Evolutionary conservation across 148 eudicot genomes (phyloP).

Genomic region (Silene latifolia): DNA sequence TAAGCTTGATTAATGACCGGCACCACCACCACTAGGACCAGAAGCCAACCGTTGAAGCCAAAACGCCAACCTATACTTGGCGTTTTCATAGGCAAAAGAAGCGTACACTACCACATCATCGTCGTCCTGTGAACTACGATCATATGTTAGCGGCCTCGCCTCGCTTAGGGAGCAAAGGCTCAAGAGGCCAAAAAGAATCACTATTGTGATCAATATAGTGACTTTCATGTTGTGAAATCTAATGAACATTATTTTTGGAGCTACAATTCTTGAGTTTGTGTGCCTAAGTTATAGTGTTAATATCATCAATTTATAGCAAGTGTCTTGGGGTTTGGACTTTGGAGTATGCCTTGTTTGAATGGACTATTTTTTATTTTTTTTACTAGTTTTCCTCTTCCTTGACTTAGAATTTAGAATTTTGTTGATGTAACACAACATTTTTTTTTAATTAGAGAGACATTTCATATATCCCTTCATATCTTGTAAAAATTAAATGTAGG

Average conservation of each 20-base stretch:
- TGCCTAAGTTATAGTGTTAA: neutral
- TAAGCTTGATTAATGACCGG: neutral
- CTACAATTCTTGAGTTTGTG: neutral
- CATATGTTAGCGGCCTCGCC: slow-evolving; percentile 13
- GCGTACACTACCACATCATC: neutral
- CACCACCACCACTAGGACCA: slow-evolving; percentile 26
- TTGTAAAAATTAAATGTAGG: too few species aligned
- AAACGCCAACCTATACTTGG: slow-evolving; percentile 2
- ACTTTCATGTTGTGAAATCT: neutral
- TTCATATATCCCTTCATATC: neutral
- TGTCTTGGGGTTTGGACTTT: neutral
- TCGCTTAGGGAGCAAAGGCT: slow-evolving; percentile 16
- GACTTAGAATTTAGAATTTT: slow-evolving; percentile 12
- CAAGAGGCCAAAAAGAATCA: neutral
- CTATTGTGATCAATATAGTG: slow-evolving; percentile 5
- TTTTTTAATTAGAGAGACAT: too few species aligned
- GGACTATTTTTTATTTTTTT: neutral
- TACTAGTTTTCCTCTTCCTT: slow-evolving; percentile 3
- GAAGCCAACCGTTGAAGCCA: slow-evolving; percentile 19
- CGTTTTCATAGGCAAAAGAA: neutral
- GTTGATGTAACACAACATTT: neutral
- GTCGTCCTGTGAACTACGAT: neutral
- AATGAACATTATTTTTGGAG: neutral
- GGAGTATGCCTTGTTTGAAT: slow-evolving; percentile 15
- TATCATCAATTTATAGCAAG: neutral